Base-by-base conservation (phyloP, 345 rosid species). In the Draba incana region DNA sequence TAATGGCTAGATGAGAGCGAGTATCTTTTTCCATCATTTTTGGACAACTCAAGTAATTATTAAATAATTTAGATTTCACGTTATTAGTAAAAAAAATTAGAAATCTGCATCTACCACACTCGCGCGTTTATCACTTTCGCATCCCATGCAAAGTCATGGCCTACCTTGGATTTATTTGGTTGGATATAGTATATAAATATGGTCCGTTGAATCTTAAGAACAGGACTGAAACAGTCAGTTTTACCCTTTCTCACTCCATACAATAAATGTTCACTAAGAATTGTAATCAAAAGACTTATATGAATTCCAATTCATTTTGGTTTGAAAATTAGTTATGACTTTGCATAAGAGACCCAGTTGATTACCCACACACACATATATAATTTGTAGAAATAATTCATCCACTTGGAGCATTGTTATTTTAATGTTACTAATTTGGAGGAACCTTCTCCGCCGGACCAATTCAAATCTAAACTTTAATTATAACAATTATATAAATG, bases 351-450 rank as follows among this genome's bases (percentile, higher is more conserved):
- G 3, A 37, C 12, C 37, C 51, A 47, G 3, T 39, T 63, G 64
- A 55, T 71, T 27, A 37, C 8, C 25, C 56, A 28, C 2, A 28
- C 4, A 28, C 4, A 57, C 10, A 12, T 9, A 5, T 6, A 61
- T 27, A 15, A 31, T 37, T 45, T 12, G 4, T 2, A 59, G 24
- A 27, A 48, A 71, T 62, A 64, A 57, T 56, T 56, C 59, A 39
- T 31, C 71, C 70, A 72, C 66, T 57, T 64, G 76, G 60, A 49
- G 42, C 58, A 63, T 16, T 64, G 31, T 57, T 64, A 55, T 72
- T 72, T 48, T 72, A 64, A 57, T 35, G 33, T 72, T 23, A 12
- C 28, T 30, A 33, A 42, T 49, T 57, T 57, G 67, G 55, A 51
- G 39, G 77, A 58, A 66, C 62, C 67, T 51, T 66, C 72, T 66